Base-by-base conservation (phyloP, 1,284 basidiomycete species). In the Wallemia mellicola region DNA sequence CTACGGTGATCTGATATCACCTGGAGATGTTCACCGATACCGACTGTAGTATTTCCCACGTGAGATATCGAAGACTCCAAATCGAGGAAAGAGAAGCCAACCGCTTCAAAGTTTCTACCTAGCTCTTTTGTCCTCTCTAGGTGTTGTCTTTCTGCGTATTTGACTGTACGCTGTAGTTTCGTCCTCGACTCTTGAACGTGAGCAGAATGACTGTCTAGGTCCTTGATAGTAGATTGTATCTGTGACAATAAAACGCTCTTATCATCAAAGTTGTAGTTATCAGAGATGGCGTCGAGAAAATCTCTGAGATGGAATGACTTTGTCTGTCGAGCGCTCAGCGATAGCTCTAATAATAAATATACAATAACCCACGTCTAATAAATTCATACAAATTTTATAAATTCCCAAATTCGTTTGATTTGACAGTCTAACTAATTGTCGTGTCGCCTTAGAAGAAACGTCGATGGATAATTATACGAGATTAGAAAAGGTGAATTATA, bases 1-100 rank as follows among this genome's bases (percentile, higher is more conserved):
- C 87, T 85, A 7, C 92, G 79, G 64, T 92, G 84, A 61, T 88
- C 79, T 68, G 96, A 89, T 24, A 98, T 82, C 1, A 82, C 83
- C 70, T 98, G 92, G 58, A 99, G 79, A 71, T 98, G 91, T 71
- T 95, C 89, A 81, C 89, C 92, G 66, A 98, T 95, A 54, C 91
- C 78, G 60, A 96, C 83, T 1, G 94, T 89, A 3, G 89, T 89
- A 60, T 87, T 79, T 24, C 91, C 88, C 24, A 99, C 92, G 66
- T 92, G 85, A 60, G 81, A 88, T 75, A 98, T 91, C 14, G 61
- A 60, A 24, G 27, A 61, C 33, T 63, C 62, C 26, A 63, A 54
- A 33, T 59, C 60, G 28, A 58, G 56, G 30, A 62, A 63, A 27
- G 61, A 62, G 22, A 48, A 61, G 11, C 60, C 60, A 27, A 63